These are phyloP conservation scores for Lyophyllum semitale DNA, from an alignment of 768 basidiomycete genomes.

Conservation along the genomic window DNA sequence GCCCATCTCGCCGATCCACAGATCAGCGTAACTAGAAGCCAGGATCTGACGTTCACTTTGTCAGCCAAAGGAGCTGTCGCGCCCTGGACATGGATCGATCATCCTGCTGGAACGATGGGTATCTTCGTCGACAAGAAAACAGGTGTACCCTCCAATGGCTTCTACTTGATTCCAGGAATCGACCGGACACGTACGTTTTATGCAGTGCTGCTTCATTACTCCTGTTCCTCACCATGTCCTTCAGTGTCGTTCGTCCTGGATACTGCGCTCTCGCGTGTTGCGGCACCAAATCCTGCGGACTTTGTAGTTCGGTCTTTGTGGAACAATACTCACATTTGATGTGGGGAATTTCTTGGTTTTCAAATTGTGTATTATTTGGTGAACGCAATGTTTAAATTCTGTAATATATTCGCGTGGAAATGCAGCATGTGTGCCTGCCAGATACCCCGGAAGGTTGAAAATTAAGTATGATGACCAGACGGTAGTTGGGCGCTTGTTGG, in stretches of 20 bases:
- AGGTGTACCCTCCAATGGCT: conserved; percentile 47
- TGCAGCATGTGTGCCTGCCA: too few species aligned
- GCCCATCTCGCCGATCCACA: conserved; percentile 52
- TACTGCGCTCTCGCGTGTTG: conserved; percentile 36
- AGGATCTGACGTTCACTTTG: conserved; percentile 47
- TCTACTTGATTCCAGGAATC: conserved; percentile 55
- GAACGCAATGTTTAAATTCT: too few species aligned
- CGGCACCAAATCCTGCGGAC: conserved; percentile 38
- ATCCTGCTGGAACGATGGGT: conserved; percentile 55
- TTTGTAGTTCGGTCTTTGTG: conserved; percentile 55
- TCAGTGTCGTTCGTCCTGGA: conserved; percentile 47
- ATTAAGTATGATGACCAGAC: too few species aligned
- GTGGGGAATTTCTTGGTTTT: not conserved
- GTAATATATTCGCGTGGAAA: too few species aligned
- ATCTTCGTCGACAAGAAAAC: conserved; percentile 48
- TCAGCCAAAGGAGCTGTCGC: conserved; percentile 57
- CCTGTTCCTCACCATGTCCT: not conserved
- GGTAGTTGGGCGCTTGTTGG: not conserved
- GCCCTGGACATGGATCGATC: conserved; percentile 62
- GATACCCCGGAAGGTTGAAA: too few species aligned
- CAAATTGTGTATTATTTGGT: too few species aligned
- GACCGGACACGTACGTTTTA: conserved; percentile 48
- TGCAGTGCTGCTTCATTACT: not conserved
- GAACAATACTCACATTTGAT: conserved; percentile 48
- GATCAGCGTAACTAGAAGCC: conserved; percentile 33